These are phyloP conservation scores for Lasiodiplodia sp. DNA, from an alignment of 2,329 filamentous ascomycete species.

Conservation along the genomic window DNA sequence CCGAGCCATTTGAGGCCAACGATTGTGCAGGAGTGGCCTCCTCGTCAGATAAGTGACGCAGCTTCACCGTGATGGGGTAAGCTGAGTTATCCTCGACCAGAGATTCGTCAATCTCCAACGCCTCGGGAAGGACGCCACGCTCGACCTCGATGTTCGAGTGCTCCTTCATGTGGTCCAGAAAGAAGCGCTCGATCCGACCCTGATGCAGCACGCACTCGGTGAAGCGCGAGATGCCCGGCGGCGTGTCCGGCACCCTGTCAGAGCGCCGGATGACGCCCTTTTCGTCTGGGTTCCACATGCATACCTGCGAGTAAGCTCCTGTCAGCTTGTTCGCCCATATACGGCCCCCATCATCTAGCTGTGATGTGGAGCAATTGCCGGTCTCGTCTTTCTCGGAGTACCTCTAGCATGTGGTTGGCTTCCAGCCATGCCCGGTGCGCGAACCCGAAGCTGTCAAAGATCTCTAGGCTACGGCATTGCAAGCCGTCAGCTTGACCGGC, in stretches of 20 bases:
- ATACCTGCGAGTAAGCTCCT: slow-evolving; percentile 37
- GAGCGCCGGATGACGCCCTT: slow-evolving; percentile 64
- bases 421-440: slow-evolving; percentile 70
- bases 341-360: no score
- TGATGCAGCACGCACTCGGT: slow-evolving; percentile 74
- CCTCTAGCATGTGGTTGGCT: slow-evolving; percentile 73
- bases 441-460: slow-evolving; percentile 70
- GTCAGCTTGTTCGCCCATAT: not conserved
- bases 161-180: slow-evolving; percentile 67
- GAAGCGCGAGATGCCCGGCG: slow-evolving; percentile 67
- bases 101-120: slow-evolving; percentile 62
- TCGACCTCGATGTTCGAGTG: slow-evolving; percentile 63
- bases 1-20: slow-evolving; percentile 33
- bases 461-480: slow-evolving; percentile 52
- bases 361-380: no score
- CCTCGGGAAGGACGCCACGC: slow-evolving; percentile 65
- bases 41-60: slow-evolving; percentile 65
- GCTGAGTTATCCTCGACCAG: slow-evolving; percentile 57
- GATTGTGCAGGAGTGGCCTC: slow-evolving; percentile 60
- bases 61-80: slow-evolving; percentile 67
- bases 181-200: slow-evolving; percentile 72
- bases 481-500: slow-evolving; percentile 52
- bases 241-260: slow-evolving; percentile 69
- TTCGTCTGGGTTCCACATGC: slow-evolving; percentile 65
- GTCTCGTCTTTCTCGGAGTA: slow-evolving; percentile 41